Base-by-base conservation (phyloP, 2,329 filamentous ascomycete genomes). In the Scopulariopsis brevicaulis region DNA sequence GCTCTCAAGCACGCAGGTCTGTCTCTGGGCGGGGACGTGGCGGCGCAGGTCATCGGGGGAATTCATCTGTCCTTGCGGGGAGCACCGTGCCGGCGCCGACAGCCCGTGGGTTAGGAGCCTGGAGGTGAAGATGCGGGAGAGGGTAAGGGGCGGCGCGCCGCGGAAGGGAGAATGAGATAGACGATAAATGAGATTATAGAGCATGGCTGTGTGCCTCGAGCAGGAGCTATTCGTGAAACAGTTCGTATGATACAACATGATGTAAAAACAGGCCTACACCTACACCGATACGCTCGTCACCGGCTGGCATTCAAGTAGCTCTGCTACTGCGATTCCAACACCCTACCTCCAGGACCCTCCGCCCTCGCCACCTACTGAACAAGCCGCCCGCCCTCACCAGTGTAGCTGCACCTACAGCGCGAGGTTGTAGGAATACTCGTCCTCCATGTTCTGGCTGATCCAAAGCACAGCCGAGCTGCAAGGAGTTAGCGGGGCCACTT, bases 371-470 rank as follows among this genome's bases (percentile, higher is more conserved):
- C 48, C 35, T 15, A 4, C 15, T 3, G 22, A 28, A 55, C 37
- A 11, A 14, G 46, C 10, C n/a, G 7, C 37, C 20, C 18, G 55
- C 4, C 35, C 20, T 22, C 18, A 18, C 18, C 8, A 12, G 8
- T 57, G 34, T 35, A 24, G 3, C 2, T 12, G 56, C 51, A 51
- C 59, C 71, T 69, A 85, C 62, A 87, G 74, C 60, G 83, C 77
- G 63, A 87, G 70, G 69, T 85, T 86, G 70, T 87, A 87, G 53
- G 82, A 79, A 64, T 86, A 87, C 70, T 87, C 84, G 65, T 86
- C 84, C 73, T 87, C 84, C 81, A 87, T 86, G 65, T 87, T 87
- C 75, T 87, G 84, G 71, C 80, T 84, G 58, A 87, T 71, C 84
- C 84, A 87, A 50, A 87, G 76, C 60, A 86, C 79, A 54, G 85